Base-by-base conservation (phyloP, 2,329 filamentous ascomycete genomes). In the Colletotrichum sp. region DNA sequence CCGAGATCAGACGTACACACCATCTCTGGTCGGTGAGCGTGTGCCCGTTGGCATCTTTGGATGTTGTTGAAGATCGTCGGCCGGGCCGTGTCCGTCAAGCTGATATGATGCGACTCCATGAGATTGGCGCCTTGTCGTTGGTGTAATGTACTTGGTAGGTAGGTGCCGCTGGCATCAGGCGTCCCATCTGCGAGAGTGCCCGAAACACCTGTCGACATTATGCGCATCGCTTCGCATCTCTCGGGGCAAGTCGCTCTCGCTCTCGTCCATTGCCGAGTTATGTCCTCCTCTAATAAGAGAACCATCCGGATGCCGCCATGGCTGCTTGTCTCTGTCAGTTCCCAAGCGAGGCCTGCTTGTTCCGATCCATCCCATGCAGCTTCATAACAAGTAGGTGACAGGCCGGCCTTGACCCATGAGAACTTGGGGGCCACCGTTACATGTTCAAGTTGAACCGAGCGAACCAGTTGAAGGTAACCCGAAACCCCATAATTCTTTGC, bases 1-100 rank as follows among this genome's bases (percentile, higher is more conserved):
- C 34, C 70, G 74, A 74, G 70, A 66, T 59, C 70, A 76, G 44
- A 74, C 70, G 28, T 73, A 15, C 74, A 74, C 74, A 69, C 74
- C 74, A 73, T 66, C 65, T 68, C 59, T 68, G 70, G 34, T 76
- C 70, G 71, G 74, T 73, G 70, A 74, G 74, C 70, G 57, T 27
- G n/a, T 59, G 44, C 44, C n/a, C n/a, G 22, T 52, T 52, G 44
- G 44, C n/a, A 52, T 52, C 0, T 52, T 22, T 52, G 44, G n/a
- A 52, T 32, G 69, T 67, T 44, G 73, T 69, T 66, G 70, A 73
- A 73, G 71, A 69, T 73, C 64, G 32, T 60, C 64, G 59, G 25
- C 34, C 64, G 70, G 64, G 44, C 70, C 70, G 63, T 52, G 36
- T 70, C 55, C 57, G 57, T 70, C 9, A 61, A 32, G 48, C 19